phyloP scores from a whole-genome alignment of 1,284 basidiomycete species.

The Cutaneotrichosporon sp. region DNA sequence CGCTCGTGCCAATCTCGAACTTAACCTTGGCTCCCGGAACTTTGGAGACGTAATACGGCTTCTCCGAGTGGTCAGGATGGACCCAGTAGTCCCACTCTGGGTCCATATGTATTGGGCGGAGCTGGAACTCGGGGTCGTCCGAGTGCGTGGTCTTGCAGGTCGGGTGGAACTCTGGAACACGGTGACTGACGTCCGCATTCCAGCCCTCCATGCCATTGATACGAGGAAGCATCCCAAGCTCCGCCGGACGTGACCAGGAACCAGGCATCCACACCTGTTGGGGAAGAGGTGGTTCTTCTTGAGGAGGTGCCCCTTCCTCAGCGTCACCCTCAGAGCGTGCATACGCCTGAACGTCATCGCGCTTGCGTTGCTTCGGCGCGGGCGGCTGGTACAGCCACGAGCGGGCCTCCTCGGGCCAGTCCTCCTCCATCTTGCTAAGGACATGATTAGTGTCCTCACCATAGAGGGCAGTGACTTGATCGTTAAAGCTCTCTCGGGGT shows the following conservation, averaged over 20 bases:
- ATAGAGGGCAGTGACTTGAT: constrained; percentile 2
- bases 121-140: constrained; percentile 37
- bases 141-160: constrained; percentile 42
- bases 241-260: constrained; percentile 37
- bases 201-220: constrained; percentile 43
- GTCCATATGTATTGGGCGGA: constrained; percentile 37
- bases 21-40: constrained; percentile 39
- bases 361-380: not conserved
- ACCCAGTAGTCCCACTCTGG: constrained; percentile 48
- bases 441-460: constrained; percentile 10
- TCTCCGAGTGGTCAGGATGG: constrained; percentile 46
- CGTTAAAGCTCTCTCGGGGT: constrained; percentile 6
- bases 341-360: constrained; percentile 7
- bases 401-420: constrained; percentile 34
- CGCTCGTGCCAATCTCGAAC: constrained; percentile 43
- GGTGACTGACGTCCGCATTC: constrained; percentile 35
- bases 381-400: constrained; percentile 27
- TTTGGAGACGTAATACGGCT: constrained; percentile 46
- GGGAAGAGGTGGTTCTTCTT: constrained; percentile 2
- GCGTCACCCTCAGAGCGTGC: constrained; percentile 19
- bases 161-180: constrained; percentile 39
- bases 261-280: constrained; percentile 29
- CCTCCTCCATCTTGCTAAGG: constrained; percentile 12
- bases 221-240: constrained; percentile 46
- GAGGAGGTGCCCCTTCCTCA: not conserved